Conservation (phyloP, 164 flowering plant genomes). For the Protea cynaroides region DNA sequence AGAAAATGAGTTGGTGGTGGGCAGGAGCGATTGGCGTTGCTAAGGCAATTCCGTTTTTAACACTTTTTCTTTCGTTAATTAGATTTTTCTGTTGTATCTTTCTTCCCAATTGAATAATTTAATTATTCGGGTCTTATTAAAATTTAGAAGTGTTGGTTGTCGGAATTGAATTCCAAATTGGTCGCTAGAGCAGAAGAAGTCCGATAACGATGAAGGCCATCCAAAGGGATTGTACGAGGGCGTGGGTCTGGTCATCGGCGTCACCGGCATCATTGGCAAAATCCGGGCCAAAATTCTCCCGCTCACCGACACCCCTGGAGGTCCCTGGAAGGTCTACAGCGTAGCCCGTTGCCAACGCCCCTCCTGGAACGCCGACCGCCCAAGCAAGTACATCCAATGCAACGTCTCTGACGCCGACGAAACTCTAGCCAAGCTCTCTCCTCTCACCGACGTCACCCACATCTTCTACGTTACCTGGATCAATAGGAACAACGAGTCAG, state of each 20-base stretch:
- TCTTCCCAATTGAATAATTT: no score
- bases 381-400: slow-evolving; percentile 69
- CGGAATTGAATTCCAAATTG: background rate
- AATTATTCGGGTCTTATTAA: no score
- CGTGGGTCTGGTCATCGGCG: slow-evolving; percentile 67
- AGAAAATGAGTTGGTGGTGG: slow-evolving; percentile 72
- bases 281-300: slow-evolving; percentile 88
- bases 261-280: slow-evolving; percentile 82
- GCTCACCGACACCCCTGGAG: slow-evolving; percentile 75
- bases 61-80: no score
- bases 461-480: slow-evolving; percentile 71
- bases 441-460: slow-evolving; percentile 67
- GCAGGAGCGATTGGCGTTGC: slow-evolving; percentile 69
- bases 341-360: slow-evolving; percentile 70
- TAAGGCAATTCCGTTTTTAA: slow-evolving; percentile 25
- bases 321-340: slow-evolving; percentile 90
- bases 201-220: slow-evolving; percentile 41
- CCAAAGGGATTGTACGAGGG: slow-evolving; percentile 25
- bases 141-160: no score
- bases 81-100: background rate
- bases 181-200: slow-evolving; percentile 41
- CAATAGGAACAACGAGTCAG: slow-evolving; percentile 32
- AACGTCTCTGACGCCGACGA: slow-evolving; percentile 45
- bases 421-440: slow-evolving; percentile 43
- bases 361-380: slow-evolving; percentile 47